Evolutionary conservation across 495 filamentous ascomycete species (phyloP).

Genomic region (Achaetomiella virescens): DNA sequence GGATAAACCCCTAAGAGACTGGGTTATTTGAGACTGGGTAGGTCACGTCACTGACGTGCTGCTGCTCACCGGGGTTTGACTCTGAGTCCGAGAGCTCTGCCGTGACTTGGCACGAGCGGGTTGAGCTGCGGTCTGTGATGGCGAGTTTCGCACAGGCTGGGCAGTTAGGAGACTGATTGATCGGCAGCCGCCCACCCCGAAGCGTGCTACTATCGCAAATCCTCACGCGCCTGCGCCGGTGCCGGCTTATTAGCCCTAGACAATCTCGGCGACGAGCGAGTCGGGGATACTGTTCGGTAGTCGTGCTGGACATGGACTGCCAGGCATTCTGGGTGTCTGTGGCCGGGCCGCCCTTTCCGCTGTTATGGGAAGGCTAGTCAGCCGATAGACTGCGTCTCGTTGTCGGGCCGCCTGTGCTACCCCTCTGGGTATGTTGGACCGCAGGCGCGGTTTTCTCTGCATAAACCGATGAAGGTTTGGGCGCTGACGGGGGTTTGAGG

Average conservation of each 20-base stretch:
- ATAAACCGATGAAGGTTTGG: constrained; percentile 1
- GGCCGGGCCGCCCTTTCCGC: not conserved
- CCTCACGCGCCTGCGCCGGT: constrained; percentile 18
- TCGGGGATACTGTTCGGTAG: constrained; percentile 3
- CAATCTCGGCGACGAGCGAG: constrained; percentile 18
- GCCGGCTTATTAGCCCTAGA: constrained; percentile 13
- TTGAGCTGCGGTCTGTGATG: constrained; percentile 17
- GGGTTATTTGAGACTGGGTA: constrained; percentile 5
- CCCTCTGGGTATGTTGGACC: not conserved
- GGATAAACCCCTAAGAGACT: constrained; percentile 8
- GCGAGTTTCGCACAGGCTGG: constrained; percentile 14
- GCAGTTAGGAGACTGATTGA: constrained; percentile 8
- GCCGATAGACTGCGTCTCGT: constrained; percentile 8
- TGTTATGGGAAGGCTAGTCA: not conserved
- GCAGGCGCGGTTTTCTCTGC: not conserved
- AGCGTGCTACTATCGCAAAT: constrained; percentile 17
- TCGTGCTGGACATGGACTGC: constrained; percentile 11
- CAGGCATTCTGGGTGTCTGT: constrained; percentile 9
- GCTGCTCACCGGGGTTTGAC: constrained; percentile 20
- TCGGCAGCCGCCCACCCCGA: constrained; percentile 15
- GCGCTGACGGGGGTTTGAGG: constrained; percentile 5
- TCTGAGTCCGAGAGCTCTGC: constrained; percentile 19
- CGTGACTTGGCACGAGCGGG: constrained; percentile 20
- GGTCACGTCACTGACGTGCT: constrained; percentile 4
- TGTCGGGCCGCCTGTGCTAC: not conserved